phyloP scores from a whole-genome alignment of 305 asterid genomes.

The Nicotiana rustica region DNA sequence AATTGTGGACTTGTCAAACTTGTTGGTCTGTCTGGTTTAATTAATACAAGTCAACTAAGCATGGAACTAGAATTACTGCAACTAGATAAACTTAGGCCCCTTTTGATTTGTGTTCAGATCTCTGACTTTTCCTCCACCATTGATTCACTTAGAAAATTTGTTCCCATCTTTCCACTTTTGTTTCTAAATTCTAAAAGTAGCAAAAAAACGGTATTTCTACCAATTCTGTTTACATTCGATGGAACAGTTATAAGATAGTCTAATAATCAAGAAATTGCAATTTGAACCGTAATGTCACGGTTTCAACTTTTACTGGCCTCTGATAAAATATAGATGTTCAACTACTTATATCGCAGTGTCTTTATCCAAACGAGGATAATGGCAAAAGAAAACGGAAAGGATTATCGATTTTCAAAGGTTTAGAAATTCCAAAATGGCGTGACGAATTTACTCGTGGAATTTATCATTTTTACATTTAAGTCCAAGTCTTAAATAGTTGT shows the following conservation, averaged over 20 bases:
- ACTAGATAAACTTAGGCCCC: background rate
- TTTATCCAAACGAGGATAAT: background rate
- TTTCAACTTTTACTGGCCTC: background rate
- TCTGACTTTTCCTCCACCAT: conserved; percentile 5
- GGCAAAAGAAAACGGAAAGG: background rate
- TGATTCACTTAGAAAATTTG: background rate
- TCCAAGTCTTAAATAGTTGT: too few species aligned
- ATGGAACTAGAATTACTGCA: background rate
- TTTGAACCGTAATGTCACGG: background rate
- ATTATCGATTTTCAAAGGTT: too few species aligned
- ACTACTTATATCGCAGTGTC: background rate
- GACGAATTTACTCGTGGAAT: too few species aligned
- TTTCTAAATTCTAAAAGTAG: background rate
- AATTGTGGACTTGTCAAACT: background rate
- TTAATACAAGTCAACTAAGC: background rate
- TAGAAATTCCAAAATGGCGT: too few species aligned
- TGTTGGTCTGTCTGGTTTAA: background rate
- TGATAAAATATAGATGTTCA: too few species aligned
- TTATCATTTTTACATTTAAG: too few species aligned
- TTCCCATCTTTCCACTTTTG: background rate
- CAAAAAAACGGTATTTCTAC: background rate
- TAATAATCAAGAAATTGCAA: background rate
- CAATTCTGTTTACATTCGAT: background rate
- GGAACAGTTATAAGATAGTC: background rate
- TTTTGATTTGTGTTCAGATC: background rate